Base-by-base conservation (phyloP, 495 filamentous ascomycete genomes). In the Glarea lozoyensis region DNA sequence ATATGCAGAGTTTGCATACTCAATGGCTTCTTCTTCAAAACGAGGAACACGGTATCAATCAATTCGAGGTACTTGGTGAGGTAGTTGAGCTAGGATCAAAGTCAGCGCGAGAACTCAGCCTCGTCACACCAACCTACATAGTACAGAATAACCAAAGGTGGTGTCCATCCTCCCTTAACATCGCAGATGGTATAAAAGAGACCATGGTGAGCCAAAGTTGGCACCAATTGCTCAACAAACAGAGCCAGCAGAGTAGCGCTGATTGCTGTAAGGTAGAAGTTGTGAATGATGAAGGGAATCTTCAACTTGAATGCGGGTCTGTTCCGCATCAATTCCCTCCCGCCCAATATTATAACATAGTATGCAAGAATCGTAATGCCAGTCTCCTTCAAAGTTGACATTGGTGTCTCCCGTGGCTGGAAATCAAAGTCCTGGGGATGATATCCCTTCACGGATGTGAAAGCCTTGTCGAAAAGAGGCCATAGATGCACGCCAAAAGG, bases 401-500 rank as follows among this genome's bases (percentile, higher is more conserved):
- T 74, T 43, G 80, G 80, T 20, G 79, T 86, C 46, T 64, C 59
- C 49, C 76, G 79, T n/a, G 75, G 65, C 46, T 68, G 61, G 64
- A 88, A 86, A 39, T 67, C 64, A 58, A 87, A 84, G 45, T 86
- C 76, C 37, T 82, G 72, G 38, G 84, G 77, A 39, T 76, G 70
- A 58, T 79, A 84, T 49, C 89, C 90, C 41, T 70, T 73, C 35
- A 86, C 74, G 25, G 62, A 57, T 60, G 81, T 78, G 65, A 82
- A 96, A 55, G 73, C 79, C 66, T 85, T 78, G 67, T 81, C 81
- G 75, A 97, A 98, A 65, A 92, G 76, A 46, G 92, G 90, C 92
- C 92, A 98, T 64, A 97, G 64, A 32, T 84, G 68, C 46, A 96
- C 70, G 58, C 89, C 92, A 59, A 98, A 96, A 10, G 92, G 92